Conservation (phyloP, 2,329 filamentous ascomycete species). For the Purpureocillium lavendulum region DNA sequence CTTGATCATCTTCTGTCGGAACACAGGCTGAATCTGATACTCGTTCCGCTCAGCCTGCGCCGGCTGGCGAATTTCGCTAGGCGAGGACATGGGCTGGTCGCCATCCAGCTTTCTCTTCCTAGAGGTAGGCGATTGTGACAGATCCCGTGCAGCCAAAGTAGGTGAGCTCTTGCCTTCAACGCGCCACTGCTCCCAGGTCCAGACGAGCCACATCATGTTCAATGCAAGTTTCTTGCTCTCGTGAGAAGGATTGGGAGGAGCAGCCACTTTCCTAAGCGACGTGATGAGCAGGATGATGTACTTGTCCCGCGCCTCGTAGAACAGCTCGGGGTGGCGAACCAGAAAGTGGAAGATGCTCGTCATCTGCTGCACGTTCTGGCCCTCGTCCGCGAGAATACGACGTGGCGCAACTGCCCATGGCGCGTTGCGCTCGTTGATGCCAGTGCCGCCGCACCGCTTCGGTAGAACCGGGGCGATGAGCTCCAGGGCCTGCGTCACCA, state of each 20-base stretch:
- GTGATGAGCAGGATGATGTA: conserved; percentile 84
- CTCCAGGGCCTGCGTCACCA: conserved; percentile 92
- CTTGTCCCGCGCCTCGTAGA: conserved; percentile 90
- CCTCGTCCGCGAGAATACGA: conserved; percentile 87
- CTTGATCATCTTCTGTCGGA: conserved; percentile 78
- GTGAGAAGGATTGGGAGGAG: conserved; percentile 73
- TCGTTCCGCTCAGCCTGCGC: conserved; percentile 47
- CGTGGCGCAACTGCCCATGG: conserved; percentile 86
- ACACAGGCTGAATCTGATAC: conserved; percentile 57
- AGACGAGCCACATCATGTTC: conserved; percentile 84
- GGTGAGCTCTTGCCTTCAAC: conserved; percentile 48
- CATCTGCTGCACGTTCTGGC: conserved; percentile 89
- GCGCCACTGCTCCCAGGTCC: conserved; percentile 84
- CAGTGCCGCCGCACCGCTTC: conserved; percentile 67
- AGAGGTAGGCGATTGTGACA: conserved; percentile 62
- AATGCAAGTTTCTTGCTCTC: conserved; percentile 89
- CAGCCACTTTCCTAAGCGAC: conserved; percentile 80
- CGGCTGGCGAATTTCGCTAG: conserved; percentile 35
- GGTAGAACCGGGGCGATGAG: conserved; percentile 90
- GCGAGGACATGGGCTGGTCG: conserved; percentile 43
- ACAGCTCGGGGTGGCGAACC: conserved; percentile 83
- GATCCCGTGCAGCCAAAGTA: conserved; percentile 19
- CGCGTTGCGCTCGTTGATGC: conserved; percentile 62
- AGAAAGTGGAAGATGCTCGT: conserved; percentile 97
- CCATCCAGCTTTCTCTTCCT: conserved; percentile 72